These are phyloP conservation scores for Chaetomiaceae sp. DNA, from an alignment of 2,329 filamentous ascomycete genomes.

Conservation along the genomic window DNA sequence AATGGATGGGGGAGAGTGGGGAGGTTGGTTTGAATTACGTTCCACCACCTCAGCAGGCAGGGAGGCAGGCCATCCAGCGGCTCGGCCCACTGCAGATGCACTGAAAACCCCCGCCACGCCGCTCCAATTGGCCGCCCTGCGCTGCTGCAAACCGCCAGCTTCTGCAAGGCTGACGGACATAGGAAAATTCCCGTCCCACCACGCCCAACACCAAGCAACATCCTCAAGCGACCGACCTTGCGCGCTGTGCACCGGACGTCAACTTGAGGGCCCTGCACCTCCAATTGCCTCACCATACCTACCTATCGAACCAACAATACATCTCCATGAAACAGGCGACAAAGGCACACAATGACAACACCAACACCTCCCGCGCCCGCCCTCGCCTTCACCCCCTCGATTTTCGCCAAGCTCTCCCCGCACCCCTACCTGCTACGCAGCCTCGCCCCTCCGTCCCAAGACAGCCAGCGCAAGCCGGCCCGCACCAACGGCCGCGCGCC, in stretches of 20 bases:
- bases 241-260: background rate
- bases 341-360: too few relatives aligned
- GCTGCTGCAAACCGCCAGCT: constrained; percentile 2
- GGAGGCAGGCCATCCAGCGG: background rate
- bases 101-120: background rate
- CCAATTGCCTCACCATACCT: too few relatives aligned
- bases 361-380: constrained; percentile 16
- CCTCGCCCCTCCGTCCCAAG: constrained; percentile 53
- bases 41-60: too few relatives aligned
- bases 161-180: constrained; percentile 16
- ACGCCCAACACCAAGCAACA: background rate
- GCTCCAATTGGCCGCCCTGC: constrained; percentile 4
- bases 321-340: too few relatives aligned
- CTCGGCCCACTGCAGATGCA: background rate
- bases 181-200: constrained; percentile 4
- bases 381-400: constrained; percentile 51
- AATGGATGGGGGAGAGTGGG: too few relatives aligned
- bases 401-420: constrained; percentile 85
- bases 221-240: too few relatives aligned
- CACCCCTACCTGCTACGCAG: constrained; percentile 86
- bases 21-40: too few relatives aligned
- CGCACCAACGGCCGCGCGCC: constrained; percentile 78
- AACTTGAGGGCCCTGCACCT: too few relatives aligned
- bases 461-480: constrained; percentile 38
- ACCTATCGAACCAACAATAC: too few relatives aligned